phyloP scores from a whole-genome alignment of 371 early-diverging fungal species.

The Mucor sp. region DNA sequence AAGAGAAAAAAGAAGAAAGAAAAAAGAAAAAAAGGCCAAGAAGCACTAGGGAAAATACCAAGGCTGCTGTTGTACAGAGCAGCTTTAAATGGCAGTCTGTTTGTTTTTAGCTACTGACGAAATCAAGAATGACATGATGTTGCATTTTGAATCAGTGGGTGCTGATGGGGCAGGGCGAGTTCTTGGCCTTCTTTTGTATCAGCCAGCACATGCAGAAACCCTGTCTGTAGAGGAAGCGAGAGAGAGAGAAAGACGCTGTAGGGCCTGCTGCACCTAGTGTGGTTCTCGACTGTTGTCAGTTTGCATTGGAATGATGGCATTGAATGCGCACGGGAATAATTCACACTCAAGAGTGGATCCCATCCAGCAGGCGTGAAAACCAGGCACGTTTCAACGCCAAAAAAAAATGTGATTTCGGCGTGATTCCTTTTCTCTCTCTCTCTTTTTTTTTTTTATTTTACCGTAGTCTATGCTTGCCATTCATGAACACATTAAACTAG shows the following conservation, averaged over 20 bases:
- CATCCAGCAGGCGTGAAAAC: too few species aligned
- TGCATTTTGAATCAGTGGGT: background rate
- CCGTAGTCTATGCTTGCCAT: background rate
- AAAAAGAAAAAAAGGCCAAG: background rate
- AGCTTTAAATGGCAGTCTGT: background rate
- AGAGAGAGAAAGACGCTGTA: too few species aligned
- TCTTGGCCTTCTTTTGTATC: background rate
- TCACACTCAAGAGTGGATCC: background rate
- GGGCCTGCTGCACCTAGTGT: background rate
- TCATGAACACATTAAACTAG: conserved; percentile 8
- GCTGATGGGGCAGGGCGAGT: background rate
- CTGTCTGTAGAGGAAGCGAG: too few species aligned
- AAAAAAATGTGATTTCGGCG: background rate
- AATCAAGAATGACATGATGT: background rate
- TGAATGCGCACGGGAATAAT: background rate
- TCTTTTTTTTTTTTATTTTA: background rate
- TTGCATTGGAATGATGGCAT: background rate
- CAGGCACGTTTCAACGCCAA: background rate
- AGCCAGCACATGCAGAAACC: background rate
- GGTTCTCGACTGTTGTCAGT: background rate
- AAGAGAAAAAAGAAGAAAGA: background rate
- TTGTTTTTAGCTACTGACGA: background rate
- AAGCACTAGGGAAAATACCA: background rate
- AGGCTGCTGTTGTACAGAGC: background rate
- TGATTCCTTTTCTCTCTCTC: background rate